These are phyloP conservation scores for Helianthus annuus DNA, from an alignment of 129 eudicot species.

Conservation along the genomic window DNA sequence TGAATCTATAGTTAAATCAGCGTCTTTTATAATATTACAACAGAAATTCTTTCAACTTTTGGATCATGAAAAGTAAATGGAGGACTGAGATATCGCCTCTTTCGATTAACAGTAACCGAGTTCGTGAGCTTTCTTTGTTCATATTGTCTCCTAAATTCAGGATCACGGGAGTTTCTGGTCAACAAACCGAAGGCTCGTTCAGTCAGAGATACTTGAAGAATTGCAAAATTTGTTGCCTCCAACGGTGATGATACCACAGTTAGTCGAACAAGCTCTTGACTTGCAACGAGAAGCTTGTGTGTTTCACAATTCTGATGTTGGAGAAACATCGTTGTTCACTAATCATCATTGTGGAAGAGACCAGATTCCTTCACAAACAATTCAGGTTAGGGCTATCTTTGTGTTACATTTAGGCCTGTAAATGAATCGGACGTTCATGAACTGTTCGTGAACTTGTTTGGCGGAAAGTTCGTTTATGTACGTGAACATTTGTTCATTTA, in stretches of 20 bases:
- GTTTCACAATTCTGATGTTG: slow-evolving; percentile 73
- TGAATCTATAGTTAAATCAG: slow-evolving; percentile 51
- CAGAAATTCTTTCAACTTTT: slow-evolving; percentile 82
- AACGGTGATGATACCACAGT: slow-evolving; percentile 72
- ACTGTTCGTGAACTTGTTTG: too few relatives aligned
- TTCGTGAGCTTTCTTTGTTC: slow-evolving; percentile 58
- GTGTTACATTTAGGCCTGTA: neutral
- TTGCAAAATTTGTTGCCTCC: slow-evolving; percentile 78
- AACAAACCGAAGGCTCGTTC: slow-evolving; percentile 44
- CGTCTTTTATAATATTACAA: slow-evolving; percentile 76
- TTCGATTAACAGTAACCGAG: slow-evolving; percentile 41
- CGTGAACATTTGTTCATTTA: too few relatives aligned
- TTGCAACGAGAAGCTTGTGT: slow-evolving; percentile 73
- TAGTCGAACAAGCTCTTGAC: slow-evolving; percentile 85
- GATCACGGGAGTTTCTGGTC: slow-evolving; percentile 34
- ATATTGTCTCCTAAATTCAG: slow-evolving; percentile 49
- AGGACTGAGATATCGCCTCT: slow-evolving; percentile 81
- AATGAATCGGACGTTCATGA: too few relatives aligned
- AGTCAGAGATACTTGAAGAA: slow-evolving; percentile 59
- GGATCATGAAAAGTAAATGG: slow-evolving; percentile 57
- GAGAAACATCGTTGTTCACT: slow-evolving; percentile 65
- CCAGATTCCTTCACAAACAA: slow-evolving; percentile 71
- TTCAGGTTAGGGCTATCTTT: slow-evolving; percentile 51
- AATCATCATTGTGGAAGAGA: slow-evolving; percentile 89
- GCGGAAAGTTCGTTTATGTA: too few relatives aligned